phyloP scores from a whole-genome alignment of 2,329 filamentous ascomycete genomes.

The Torrubiella hemipterigena region DNA sequence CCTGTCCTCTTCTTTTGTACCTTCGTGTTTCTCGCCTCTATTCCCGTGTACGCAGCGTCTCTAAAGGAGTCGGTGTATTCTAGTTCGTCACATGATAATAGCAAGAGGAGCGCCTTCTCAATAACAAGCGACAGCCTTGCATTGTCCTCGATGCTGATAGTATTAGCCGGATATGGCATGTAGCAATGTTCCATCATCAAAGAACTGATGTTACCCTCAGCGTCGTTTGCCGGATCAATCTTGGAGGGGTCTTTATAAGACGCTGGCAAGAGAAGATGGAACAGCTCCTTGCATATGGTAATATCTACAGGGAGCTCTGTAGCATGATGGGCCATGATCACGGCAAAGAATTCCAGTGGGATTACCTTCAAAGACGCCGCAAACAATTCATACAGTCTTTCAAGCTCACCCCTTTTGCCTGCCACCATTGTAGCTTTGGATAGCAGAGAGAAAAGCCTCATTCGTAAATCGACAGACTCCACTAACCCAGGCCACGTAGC shows the following conservation, averaged over 20 bases:
- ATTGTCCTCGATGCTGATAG: slow-evolving; percentile 51
- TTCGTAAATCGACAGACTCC: slow-evolving; percentile 48
- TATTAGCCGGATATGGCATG: slow-evolving; percentile 53
- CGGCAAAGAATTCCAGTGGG: slow-evolving; percentile 43
- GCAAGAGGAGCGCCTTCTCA: slow-evolving; percentile 49
- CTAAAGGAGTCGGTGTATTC: slow-evolving; percentile 23
- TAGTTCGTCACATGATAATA: slow-evolving; percentile 24
- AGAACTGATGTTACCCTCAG: slow-evolving; percentile 26
- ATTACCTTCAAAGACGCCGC: slow-evolving; percentile 45
- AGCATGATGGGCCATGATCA: slow-evolving; percentile 31
- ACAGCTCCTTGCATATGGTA: slow-evolving; percentile 31
- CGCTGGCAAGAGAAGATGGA: slow-evolving; percentile 29
- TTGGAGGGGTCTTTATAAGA: slow-evolving; percentile 27
- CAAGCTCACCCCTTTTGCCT: slow-evolving; percentile 25
- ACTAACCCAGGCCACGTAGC: slow-evolving; percentile 18
- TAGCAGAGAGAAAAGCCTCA: slow-evolving; percentile 48
- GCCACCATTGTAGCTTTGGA: slow-evolving; percentile 36
- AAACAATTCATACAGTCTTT: slow-evolving; percentile 47
- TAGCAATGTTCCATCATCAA: slow-evolving; percentile 45
- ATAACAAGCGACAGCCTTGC: slow-evolving; percentile 59
- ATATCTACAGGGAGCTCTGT: slow-evolving; percentile 25
- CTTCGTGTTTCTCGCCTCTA: slow-evolving; percentile 36
- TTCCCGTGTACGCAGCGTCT: slow-evolving; percentile 30
- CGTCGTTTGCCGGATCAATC: slow-evolving; percentile 22
- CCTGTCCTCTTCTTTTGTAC: slow-evolving; percentile 26